Conservation (phyloP, 1,284 basidiomycete genomes). For the Wallemia mellicola region DNA sequence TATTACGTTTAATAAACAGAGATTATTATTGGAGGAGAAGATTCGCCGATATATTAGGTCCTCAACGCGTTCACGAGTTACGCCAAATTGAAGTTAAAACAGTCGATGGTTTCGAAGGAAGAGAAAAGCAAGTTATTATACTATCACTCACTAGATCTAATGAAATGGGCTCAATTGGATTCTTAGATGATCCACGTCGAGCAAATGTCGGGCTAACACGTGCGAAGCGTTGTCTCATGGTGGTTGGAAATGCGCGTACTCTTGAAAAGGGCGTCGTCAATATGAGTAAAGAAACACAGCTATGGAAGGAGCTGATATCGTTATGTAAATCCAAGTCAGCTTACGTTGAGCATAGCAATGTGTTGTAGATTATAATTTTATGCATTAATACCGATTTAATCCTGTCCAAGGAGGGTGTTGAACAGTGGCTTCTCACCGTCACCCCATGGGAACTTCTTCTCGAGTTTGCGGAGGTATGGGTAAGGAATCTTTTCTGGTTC, state of each 20-base stretch:
- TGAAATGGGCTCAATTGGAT: conserved; percentile 39
- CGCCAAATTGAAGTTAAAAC: conserved; percentile 47
- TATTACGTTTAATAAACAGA: conserved; percentile 31
- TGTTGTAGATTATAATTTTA: background rate
- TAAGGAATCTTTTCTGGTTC: conserved; percentile 38
- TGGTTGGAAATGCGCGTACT: conserved; percentile 45
- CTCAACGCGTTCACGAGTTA: conserved; percentile 31
- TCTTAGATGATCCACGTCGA: conserved; percentile 57
- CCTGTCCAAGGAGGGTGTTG: conserved; percentile 6
- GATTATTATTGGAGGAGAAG: conserved; percentile 22
- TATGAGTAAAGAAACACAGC: conserved; percentile 8
- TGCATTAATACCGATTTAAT: background rate
- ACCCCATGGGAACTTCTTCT: conserved; percentile 59
- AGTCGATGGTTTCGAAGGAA: conserved; percentile 74
- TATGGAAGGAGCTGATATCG: conserved; percentile 7
- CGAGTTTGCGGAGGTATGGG: conserved; percentile 41
- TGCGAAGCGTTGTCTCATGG: conserved; percentile 49
- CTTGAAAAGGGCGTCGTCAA: conserved; percentile 18
- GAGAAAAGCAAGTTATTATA: conserved; percentile 69
- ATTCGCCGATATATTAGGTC: conserved; percentile 29
- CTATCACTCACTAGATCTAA: conserved; percentile 74
- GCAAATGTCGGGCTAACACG: conserved; percentile 68
- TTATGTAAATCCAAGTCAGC: background rate
- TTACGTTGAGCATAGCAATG: background rate
- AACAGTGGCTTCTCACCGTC: conserved; percentile 41